phyloP scores from a whole-genome alignment of 129 eudicot genomes.

The Artemisia argyi region DNA sequence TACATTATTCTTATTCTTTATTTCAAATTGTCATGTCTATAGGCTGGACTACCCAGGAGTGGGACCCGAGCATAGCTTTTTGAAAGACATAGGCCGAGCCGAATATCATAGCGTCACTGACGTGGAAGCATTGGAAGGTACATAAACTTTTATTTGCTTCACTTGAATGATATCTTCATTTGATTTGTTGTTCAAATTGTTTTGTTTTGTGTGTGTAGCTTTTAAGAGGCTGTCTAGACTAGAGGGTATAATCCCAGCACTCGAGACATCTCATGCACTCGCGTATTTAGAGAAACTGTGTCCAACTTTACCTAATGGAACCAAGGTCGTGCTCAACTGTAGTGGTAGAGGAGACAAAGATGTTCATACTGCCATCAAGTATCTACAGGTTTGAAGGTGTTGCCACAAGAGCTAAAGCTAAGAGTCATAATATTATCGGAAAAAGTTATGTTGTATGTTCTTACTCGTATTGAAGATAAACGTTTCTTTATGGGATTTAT shows the following conservation, averaged over 20 bases:
- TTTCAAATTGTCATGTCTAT: constrained; percentile 2
- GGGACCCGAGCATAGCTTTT: constrained; percentile 84
- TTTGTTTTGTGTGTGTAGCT: constrained; percentile 36
- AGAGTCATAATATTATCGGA: not conserved
- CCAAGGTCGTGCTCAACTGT: constrained; percentile 81
- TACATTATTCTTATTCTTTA: not conserved
- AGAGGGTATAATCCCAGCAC: constrained; percentile 90
- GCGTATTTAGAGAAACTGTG: constrained; percentile 85
- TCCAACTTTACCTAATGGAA: constrained; percentile 72
- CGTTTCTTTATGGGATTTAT: too few relatives aligned
- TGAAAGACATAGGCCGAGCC: constrained; percentile 81
- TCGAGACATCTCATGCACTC: constrained; percentile 88
- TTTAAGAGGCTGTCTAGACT: constrained; percentile 69
- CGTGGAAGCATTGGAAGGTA: constrained; percentile 85
- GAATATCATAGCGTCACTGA: constrained; percentile 75
- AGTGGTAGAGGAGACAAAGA: constrained; percentile 96
- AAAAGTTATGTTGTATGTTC: constrained; percentile 8
- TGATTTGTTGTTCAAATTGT: not conserved
- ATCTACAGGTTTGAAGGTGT: constrained; percentile 46
- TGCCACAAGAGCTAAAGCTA: not conserved
- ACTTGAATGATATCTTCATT: not conserved
- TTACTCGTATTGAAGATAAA: constrained; percentile 1
- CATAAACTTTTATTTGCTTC: not conserved
- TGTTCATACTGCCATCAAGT: constrained; percentile 77
- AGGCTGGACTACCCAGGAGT: constrained; percentile 89